These are phyloP conservation scores for Microthlaspi erraticum DNA, from an alignment of 345 rosid species.

Conservation along the genomic window DNA sequence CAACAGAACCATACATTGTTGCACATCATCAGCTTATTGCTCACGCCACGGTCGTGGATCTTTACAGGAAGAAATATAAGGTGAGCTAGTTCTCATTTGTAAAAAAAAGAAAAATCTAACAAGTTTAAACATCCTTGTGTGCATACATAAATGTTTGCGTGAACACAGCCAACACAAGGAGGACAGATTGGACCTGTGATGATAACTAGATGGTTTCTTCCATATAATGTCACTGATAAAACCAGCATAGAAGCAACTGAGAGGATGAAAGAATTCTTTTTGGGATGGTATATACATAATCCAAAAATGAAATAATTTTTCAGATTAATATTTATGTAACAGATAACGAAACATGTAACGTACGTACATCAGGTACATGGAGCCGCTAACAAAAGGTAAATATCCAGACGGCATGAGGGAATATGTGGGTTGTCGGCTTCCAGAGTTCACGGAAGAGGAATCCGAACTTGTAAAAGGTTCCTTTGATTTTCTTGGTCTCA, in stretches of 20 bases:
- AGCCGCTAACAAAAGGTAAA: conserved; percentile 35
- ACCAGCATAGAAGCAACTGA: background rate
- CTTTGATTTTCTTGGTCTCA: conserved; percentile 39
- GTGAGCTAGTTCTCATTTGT: background rate
- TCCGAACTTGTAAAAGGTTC: conserved; percentile 2
- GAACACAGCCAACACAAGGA: conserved; percentile 11
- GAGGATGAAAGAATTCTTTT: conserved; percentile 25
- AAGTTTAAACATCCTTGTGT: background rate
- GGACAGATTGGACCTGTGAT: conserved; percentile 37
- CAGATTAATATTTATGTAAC: background rate
- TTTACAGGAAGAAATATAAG: conserved; percentile 36
- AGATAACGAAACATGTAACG: background rate
- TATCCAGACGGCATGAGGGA: conserved; percentile 33
- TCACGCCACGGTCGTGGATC: conserved; percentile 26
- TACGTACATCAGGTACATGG: conserved; percentile 32
- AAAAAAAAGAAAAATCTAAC: background rate
- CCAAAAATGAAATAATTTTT: background rate
- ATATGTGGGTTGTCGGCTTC: conserved; percentile 11
- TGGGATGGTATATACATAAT: conserved; percentile 25
- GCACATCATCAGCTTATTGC: conserved; percentile 40
- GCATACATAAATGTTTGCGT: background rate
- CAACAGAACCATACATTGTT: conserved; percentile 29
- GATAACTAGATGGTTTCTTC: conserved; percentile 40
- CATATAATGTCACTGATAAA: background rate
- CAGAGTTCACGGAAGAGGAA: conserved; percentile 5